Evolutionary conservation across 2,329 filamentous ascomycete species (phyloP), one percentile per base, ranked within the genome.

Genomic region (Periconia sp.): DNA sequence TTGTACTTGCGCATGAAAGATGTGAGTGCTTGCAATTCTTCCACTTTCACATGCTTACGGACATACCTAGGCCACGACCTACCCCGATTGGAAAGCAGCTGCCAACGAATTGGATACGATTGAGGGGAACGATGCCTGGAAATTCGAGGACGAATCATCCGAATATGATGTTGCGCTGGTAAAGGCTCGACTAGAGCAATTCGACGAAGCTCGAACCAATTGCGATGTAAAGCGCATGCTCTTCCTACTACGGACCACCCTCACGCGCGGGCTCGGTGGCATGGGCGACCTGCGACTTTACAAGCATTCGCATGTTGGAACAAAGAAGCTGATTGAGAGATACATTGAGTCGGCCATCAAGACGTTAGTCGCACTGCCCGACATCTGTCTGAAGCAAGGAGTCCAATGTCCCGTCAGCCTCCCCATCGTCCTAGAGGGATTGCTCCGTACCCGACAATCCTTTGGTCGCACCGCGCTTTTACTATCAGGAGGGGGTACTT

Each of bases 241-340:
- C 61, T 85, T 90, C 61, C 77, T 94, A 25, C 78, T 96, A 25
- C 84, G 92, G 19, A 95, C 90, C 1, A 80, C 88, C 2, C 72
- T 96, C 35, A 89, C 86, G 26, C 85, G 92, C 31, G 86, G 92
- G 57, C 74, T 96, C 8, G 92, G 89, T 6, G 88, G 87, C 37
- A 95, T 96, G 87, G 89, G 88, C 48, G 88, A 91, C 60, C 79
- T 87, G 29, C 81, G 85, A 38, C 78, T 96, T 2, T 96, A 96
- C 72, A 85, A 85, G 41, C 88, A 94, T 65, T 88, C 88, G 0
- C 86, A 94, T 62, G 81, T 89, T 11, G 92, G 92, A 4, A 96
- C 92, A 7, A 96, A 96, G 72, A 78, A 81, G 46, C 72, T 96
- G 51, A 92, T 96, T 49, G 92, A 96, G 70, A 79, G 82, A 23